These are phyloP conservation scores for Scheffersomyces cryptocercus DNA, from an alignment of 1,139 yeast species.

Conservation along the genomic window DNA sequence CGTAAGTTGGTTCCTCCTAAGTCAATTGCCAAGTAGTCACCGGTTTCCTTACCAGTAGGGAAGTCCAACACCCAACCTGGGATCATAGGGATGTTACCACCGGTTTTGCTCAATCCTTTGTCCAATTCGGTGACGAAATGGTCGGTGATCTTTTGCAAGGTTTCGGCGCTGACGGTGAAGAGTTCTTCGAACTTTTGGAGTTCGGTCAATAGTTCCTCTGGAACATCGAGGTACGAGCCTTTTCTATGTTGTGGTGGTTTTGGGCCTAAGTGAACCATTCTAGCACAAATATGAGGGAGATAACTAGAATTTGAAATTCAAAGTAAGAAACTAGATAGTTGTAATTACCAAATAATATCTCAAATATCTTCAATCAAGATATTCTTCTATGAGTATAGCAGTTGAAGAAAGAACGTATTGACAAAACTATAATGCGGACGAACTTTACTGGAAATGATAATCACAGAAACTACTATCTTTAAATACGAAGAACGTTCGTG, in stretches of 20 bases:
- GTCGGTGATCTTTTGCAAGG: constrained; percentile 62
- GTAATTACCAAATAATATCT: too few species aligned
- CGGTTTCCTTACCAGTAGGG: constrained; percentile 90
- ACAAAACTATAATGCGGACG: too few species aligned
- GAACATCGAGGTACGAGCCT: constrained; percentile 77
- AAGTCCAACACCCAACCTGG: constrained; percentile 94
- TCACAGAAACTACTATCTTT: too few species aligned
- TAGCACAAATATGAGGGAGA: constrained; percentile 1
- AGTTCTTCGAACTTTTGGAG: constrained; percentile 59
- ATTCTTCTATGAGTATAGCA: too few species aligned
- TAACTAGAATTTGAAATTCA: background rate
- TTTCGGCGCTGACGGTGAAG: constrained; percentile 62
- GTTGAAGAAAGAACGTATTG: too few species aligned
- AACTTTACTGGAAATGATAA: too few species aligned
- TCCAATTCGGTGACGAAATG: constrained; percentile 68
- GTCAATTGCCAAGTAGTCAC: constrained; percentile 89
- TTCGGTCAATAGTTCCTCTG: constrained; percentile 61
- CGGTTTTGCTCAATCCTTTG: constrained; percentile 72
- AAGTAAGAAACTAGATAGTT: background rate
- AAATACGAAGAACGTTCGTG: too few species aligned
- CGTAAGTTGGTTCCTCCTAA: constrained; percentile 95
- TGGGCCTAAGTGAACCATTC: constrained; percentile 84
- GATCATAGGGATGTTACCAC: constrained; percentile 93
- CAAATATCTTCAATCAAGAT: too few species aligned
- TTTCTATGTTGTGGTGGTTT: constrained; percentile 81